phyloP scores from a whole-genome alignment of 176 grass and related monocot species.

The Aechmea fasciata region DNA sequence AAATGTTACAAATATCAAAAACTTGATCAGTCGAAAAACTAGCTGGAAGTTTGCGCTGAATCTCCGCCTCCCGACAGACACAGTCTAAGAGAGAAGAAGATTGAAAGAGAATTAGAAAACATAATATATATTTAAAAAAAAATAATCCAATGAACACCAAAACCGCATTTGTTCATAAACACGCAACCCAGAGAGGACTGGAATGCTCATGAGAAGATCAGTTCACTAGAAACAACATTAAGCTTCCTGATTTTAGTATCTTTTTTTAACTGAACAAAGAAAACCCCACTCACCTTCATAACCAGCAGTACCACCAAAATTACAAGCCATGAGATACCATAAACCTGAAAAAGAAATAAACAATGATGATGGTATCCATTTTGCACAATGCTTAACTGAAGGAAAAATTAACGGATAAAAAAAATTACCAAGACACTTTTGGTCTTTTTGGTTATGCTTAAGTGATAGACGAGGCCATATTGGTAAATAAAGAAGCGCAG shows the following conservation, averaged over 20 bases:
- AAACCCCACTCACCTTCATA: constrained; percentile 55
- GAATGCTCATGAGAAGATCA: neutral
- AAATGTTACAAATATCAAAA: constrained; percentile 73
- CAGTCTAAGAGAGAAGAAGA: constrained; percentile 40
- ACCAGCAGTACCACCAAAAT: constrained; percentile 57
- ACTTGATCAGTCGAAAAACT: constrained; percentile 89
- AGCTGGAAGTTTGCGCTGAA: constrained; percentile 76
- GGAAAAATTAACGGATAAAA: constrained; percentile 13
- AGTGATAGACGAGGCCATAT: constrained; percentile 90
- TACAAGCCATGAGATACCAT: constrained; percentile 70
- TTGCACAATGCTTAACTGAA: constrained; percentile 8
- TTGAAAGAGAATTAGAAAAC: constrained; percentile 3
- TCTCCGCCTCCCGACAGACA: constrained; percentile 71
- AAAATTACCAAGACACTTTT: constrained; percentile 67
- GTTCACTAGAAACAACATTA: neutral
- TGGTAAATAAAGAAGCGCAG: constrained; percentile 85
- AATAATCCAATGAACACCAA: neutral
- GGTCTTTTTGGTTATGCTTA: constrained; percentile 37
- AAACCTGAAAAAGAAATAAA: constrained; percentile 54
- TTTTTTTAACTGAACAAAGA: constrained; percentile 11
- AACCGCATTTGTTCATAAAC: neutral
- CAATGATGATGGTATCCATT: constrained; percentile 5
- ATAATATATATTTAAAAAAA: neutral
- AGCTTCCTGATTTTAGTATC: constrained; percentile 5
- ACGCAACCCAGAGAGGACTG: neutral